Base-by-base conservation (phyloP, 169 alveolate genomes). In the Eimeria falciformis region DNA sequence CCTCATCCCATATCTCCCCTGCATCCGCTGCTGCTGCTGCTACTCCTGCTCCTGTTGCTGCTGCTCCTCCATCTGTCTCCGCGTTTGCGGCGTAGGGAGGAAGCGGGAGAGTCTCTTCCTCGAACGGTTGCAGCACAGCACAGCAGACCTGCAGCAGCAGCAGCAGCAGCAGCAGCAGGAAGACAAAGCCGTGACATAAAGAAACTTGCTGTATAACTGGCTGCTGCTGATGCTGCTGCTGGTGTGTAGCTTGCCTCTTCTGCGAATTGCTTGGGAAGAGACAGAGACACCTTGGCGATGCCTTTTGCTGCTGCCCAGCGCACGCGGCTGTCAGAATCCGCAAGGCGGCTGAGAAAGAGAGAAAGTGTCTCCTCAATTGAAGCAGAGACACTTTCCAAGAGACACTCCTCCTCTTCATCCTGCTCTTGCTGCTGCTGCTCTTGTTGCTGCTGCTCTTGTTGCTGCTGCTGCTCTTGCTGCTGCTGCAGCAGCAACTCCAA, bases 231-330 rank as follows among this genome's bases (percentile, higher is more conserved):
- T 62, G 73, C 73, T 62, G 73, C 73, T 62, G 73, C 73, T 62
- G 73, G 37, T 62, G 37, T 62, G 37, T 29, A 40, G 18, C 79
- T 17, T 21, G 68, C 92, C 75, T 86, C 77, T 53, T 46, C 85
- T 5, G 85, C 92, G 53, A 65, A 62, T 5, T 17, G 21, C 58
- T 33, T 53, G 55, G 83, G 81, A 12, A 55, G 93, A 3, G 45
- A 69, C 50, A 56, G 27, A 53, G 75, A 66, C 33, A 92, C 65
- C 27, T 91, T 84, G 43, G 92, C 95, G 55, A 93, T 58, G 37
- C 87, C 93, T 53, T 93, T 93, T 12, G 95, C 93, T 11, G 94
- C 93, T 1, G 95, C 93, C 95, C 95, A 93, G n/a, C 95, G 82
- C 45, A 93, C 95, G 4, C 83, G 66, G 58, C 87, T 93, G 82